Evolutionary conservation across 2,329 filamentous ascomycete genomes (phyloP), one percentile per base, ranked within the genome.

Genomic region (Aspergillus udagawae): DNA sequence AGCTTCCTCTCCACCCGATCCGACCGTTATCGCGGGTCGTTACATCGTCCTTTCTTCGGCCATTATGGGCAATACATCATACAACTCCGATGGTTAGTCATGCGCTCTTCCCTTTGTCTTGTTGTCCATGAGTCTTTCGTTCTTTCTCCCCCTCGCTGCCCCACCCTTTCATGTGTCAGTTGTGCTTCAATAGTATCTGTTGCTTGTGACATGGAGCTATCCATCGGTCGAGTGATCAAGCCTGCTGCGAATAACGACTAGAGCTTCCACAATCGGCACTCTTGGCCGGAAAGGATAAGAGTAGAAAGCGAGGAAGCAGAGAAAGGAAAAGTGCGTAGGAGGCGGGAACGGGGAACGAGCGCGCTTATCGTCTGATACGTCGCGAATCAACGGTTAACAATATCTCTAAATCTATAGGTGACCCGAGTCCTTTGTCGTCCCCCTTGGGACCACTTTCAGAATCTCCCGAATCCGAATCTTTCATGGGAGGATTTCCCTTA

Each of bases 401-500:
- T 35, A 42, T 51, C 20, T 49, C 32, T 50, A 52, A 45, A 32
- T 53, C 54, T 55, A 62, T 60, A 76, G 73, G 68, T 65, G 72
- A 74, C 64, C 69, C 68, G 60, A 75, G 73, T 70, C 73, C 73
- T 62, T 63, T 73, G 58, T 74, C 72, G 58, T 74, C 72, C 60
- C 73, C 72, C 27, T 63, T 73, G 65, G 68, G 67, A 53, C 67
- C 67, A 54, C 67, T 71, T 52, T 72, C 71, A 57, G 66, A 71
- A 57, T 75, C 72, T 17, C 70, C 74, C 45, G 66, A 73, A 60
- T 65, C 66, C 28, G 67, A 69, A 52, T 60, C 66, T 52, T 67
- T 65, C 51, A 66, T 82, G 53, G 80, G 73, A 80, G 82, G 77
- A 62, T 73, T 83, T 63, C 74, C 74, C 38, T 66, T 71, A 54